Base-by-base conservation (phyloP, 495 filamentous ascomycete genomes). In the Podospora australis region DNA sequence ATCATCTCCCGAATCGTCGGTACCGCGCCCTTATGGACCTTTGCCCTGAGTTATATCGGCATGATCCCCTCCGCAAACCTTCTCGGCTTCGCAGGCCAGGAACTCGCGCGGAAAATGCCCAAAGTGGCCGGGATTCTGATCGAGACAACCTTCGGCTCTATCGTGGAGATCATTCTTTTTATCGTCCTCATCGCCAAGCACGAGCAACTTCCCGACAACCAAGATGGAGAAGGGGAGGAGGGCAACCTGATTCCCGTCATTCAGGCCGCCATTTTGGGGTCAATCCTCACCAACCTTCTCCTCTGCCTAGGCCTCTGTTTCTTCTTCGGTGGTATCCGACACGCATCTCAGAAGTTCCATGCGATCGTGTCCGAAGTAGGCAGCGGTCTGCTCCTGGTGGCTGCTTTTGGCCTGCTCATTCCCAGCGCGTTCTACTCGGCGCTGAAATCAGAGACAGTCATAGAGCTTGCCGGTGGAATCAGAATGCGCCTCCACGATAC, bases 161-260 rank as follows among this genome's bases (percentile, higher is more conserved):
- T 86, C 2, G 87, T 91, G 34, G 87, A 94, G 56, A 78, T 90
- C 26, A 74, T 91, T 24, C 73, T 92, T n/a, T 88, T 90, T 61
- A 83, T 90, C 71, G 75, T 88, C 3, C 59, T 92, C 32, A 59
- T 85, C 13, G 43, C 34, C 1, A 67, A 60, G 16, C 39, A 49
- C 25, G n/a, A n/a, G n/a, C n/a, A n/a, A n/a, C n/a, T n/a, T n/a
- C n/a, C n/a, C n/a, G n/a, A n/a, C n/a, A n/a, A n/a, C n/a, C n/a
- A n/a, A n/a, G 24, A 44, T 3, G 10, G 16, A n/a, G 32, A 47
- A 1, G 36, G n/a, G 21, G 8, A 65, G 7, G 62, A 16, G 14
- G 46, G 22, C 4, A 39, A 39, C 44, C 78, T 85, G 32, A 13
- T 36, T 0, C 32, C 32, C 2, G 13, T 36, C n/a, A 16, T 36